A percentile compares a stretch with the other conserved stretches of the same genome.
Evolutionary conservation across 805 yeast species (phyloP).

Genomic region (Zygosaccharomyces pseudorouxii): DNA sequence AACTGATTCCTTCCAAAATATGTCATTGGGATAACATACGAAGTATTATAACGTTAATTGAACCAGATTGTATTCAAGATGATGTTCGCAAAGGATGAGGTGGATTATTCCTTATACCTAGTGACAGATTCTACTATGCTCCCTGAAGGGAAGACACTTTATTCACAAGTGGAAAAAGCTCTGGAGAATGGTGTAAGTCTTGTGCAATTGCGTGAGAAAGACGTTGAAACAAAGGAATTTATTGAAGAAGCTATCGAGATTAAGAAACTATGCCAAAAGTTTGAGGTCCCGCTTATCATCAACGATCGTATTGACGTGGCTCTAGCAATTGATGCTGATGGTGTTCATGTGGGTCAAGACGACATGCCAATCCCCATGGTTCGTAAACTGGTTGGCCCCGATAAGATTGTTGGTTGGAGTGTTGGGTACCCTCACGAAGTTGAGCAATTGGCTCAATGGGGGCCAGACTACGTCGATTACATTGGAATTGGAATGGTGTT

Average conservation of each 20-base stretch:
- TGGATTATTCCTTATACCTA: slow-evolving; percentile 56
- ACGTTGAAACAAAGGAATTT: slow-evolving; percentile 62
- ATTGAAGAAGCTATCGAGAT: slow-evolving; percentile 55
- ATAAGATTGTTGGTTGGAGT: slow-evolving; percentile 76
- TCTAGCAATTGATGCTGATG: slow-evolving; percentile 82
- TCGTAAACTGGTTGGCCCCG: slow-evolving; percentile 61
- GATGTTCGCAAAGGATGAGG: slow-evolving; percentile 22
- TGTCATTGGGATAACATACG: not conserved
- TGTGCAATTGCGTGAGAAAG: slow-evolving; percentile 80
- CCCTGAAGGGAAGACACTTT: slow-evolving; percentile 53
- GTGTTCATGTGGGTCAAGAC: slow-evolving; percentile 89
- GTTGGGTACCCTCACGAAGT: slow-evolving; percentile 56
- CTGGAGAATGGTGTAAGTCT: slow-evolving; percentile 70
- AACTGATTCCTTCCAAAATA: not conserved
- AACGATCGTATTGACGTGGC: slow-evolving; percentile 89
- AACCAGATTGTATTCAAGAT: slow-evolving; percentile 5
- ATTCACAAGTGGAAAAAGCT: slow-evolving; percentile 59
- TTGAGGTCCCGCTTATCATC: slow-evolving; percentile 70
- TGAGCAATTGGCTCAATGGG: slow-evolving; percentile 31
- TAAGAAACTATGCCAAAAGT: slow-evolving; percentile 54
- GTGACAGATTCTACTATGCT: slow-evolving; percentile 78
- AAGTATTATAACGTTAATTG: not conserved
- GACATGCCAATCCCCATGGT: slow-evolving; percentile 62
- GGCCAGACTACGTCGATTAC: slow-evolving; percentile 53
- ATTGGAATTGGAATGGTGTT: slow-evolving; percentile 81